Evolutionary conservation across 139 green algal genomes (phyloP).

Genomic region (Tetraselmis striata): DNA sequence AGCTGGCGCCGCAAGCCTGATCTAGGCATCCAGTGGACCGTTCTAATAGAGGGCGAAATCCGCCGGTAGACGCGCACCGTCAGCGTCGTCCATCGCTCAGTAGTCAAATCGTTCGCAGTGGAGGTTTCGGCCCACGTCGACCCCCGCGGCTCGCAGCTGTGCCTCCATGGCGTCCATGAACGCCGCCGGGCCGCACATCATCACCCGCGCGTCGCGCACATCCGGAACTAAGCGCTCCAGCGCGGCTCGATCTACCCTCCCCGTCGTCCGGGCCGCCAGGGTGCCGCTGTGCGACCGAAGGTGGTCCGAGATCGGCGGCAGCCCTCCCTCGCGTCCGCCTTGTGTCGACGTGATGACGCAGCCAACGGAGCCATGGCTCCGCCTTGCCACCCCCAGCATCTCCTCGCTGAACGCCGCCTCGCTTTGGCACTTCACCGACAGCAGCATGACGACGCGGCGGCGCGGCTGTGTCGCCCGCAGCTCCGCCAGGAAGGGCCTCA

Average conservation of each 20-base stretch:
- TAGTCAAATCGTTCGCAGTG: too few species aligned
- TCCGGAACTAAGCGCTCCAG: not conserved
- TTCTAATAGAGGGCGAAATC: too few species aligned
- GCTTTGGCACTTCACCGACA: not conserved
- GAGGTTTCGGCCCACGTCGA: too few species aligned
- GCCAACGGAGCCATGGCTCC: not conserved
- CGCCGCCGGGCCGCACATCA: constrained; percentile 8
- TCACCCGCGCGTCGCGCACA: constrained; percentile 2
- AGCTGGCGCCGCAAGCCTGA: too few species aligned
- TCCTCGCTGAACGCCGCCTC: constrained; percentile 14
- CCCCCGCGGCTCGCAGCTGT: not conserved
- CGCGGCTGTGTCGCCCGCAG: constrained; percentile 1
- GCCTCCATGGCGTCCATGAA: constrained; percentile 7
- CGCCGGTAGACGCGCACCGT: too few species aligned
- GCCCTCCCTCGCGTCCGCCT: not conserved
- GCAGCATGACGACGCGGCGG: not conserved
- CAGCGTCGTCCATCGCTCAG: too few species aligned
- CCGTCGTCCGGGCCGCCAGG: not conserved
- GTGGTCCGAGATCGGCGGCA: not conserved
- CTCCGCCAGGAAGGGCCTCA: constrained; percentile 17
- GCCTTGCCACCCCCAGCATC: not conserved
- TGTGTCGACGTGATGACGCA: not conserved
- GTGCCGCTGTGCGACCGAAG: not conserved
- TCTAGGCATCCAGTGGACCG: too few species aligned
- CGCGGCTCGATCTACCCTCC: too few species aligned